A percentile compares a stretch with the other conserved stretches of the same genome.
Evolutionary conservation across 148 eudicot species (phyloP).

Genomic region (Rhododendron kiyosumense): DNA sequence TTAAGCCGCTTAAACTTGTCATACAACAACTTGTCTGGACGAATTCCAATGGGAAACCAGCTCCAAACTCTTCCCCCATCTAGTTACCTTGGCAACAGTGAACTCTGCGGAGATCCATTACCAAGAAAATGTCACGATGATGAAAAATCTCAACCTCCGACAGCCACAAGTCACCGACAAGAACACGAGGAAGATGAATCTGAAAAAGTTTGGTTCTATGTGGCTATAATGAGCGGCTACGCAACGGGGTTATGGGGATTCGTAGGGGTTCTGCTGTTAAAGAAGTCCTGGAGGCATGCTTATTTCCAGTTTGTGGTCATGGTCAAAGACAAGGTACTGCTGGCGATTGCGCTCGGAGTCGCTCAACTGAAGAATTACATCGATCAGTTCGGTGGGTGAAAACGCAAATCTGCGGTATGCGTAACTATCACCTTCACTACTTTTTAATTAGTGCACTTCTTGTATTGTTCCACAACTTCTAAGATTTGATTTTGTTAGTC

Average conservation of each 20-base stretch:
- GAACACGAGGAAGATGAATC: not conserved
- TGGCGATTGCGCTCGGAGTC: no score
- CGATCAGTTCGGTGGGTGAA: no score
- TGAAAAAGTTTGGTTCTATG: slow-evolving; percentile 14
- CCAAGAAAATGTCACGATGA: not conserved
- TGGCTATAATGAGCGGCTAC: slow-evolving; percentile 17
- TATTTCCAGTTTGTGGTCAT: slow-evolving; percentile 7
- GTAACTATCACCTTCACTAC: no score
- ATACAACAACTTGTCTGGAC: not conserved
- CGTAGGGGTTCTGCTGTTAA: not conserved
- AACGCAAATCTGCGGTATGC: no score
- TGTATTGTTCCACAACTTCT: no score
- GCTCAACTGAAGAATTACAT: no score
- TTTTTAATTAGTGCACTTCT: no score
- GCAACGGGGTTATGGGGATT: slow-evolving; percentile 38
- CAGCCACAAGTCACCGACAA: not conserved
- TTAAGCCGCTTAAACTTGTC: not conserved
- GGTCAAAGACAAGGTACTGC: not conserved
- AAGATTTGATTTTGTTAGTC: no score
- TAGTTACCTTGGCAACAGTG: not conserved
- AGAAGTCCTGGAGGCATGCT: slow-evolving; percentile 19
- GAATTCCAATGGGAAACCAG: not conserved
- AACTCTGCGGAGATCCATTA: not conserved
- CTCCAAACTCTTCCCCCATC: not conserved
- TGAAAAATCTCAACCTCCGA: not conserved